Percentiles rank a stretch among this genome's conserved stretches.
Evolutionary conservation across 2,329 filamentous ascomycete species (phyloP).

Genomic region (Fusarium sp.): DNA sequence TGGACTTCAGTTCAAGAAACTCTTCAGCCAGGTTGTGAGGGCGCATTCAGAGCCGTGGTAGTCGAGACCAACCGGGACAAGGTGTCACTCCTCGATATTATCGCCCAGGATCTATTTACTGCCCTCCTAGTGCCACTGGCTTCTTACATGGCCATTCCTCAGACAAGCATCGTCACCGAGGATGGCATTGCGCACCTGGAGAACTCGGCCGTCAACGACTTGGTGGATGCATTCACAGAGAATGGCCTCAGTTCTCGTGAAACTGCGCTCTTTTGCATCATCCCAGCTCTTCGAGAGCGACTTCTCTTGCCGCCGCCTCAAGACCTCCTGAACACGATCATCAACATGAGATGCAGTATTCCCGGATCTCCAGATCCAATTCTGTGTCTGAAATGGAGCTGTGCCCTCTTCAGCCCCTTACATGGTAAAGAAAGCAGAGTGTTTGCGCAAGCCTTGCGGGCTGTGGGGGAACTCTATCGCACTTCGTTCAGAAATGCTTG

Average conservation of each 20-base stretch:
- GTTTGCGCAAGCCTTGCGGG: not conserved
- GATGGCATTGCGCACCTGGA: too few species aligned
- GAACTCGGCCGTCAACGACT: not conserved
- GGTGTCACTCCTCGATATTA: too few species aligned
- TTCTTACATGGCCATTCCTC: too few species aligned
- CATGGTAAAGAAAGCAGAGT: not conserved
- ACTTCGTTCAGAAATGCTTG: too few species aligned
- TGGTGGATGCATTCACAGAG: slow-evolving; percentile 26
- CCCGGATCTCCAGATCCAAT: too few species aligned
- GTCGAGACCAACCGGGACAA: too few species aligned
- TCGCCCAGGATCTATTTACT: slow-evolving; percentile 26
- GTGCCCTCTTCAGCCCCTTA: not conserved
- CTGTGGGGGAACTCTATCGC: not conserved
- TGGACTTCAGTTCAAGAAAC: not conserved
- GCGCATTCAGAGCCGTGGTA: not conserved
- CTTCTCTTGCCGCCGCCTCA: not conserved
- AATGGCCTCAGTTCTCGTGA: too few species aligned
- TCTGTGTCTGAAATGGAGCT: not conserved
- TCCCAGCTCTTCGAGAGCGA: slow-evolving; percentile 7
- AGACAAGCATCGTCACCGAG: too few species aligned
- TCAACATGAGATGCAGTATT: too few species aligned
- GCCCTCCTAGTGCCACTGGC: slow-evolving; percentile 1
- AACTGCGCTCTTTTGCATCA: not conserved
- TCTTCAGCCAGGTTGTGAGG: not conserved
- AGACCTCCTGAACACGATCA: not conserved